Conservation (phyloP, 192 early-diverging fungal species). For the Glomus cerebriforme region DNA sequence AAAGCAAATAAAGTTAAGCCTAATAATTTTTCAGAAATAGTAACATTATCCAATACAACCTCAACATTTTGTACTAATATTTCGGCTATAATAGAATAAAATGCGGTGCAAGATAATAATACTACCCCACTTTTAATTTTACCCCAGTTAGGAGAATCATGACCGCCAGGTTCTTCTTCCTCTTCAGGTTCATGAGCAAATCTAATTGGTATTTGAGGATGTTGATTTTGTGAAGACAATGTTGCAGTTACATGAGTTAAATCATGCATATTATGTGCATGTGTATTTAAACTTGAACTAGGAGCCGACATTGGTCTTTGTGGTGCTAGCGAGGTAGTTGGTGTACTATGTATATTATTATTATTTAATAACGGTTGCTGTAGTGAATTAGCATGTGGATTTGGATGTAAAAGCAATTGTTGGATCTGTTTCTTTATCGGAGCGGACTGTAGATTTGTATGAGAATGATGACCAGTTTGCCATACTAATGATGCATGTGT, state of each 20-base stretch:
- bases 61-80: constrained; percentile 88
- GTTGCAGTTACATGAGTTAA: constrained; percentile 25
- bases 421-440: constrained; percentile 47
- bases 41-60: constrained; percentile 65
- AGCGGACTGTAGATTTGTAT: constrained; percentile 26
- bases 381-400: not conserved
- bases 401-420: constrained; percentile 32
- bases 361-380: not conserved
- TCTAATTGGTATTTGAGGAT: constrained; percentile 33
- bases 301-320: not conserved
- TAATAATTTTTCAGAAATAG: constrained; percentile 84
- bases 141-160: constrained; percentile 93
- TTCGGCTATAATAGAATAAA: constrained; percentile 90
- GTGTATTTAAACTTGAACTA: not conserved
- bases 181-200: constrained; percentile 60
- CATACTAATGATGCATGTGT: constrained; percentile 85
- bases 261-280: constrained; percentile 20
- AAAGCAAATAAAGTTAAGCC: constrained; percentile 94
- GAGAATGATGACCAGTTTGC: constrained; percentile 54
- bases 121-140: constrained; percentile 76
- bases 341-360: too few relatives aligned
- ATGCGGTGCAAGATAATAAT: constrained; percentile 77
- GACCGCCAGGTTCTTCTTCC: constrained; percentile 68
- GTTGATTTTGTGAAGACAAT: constrained; percentile 33
- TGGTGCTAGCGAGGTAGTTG: not conserved